These are phyloP conservation scores for Letharia lupina DNA, from an alignment of 495 filamentous ascomycete genomes.

Conservation along the genomic window DNA sequence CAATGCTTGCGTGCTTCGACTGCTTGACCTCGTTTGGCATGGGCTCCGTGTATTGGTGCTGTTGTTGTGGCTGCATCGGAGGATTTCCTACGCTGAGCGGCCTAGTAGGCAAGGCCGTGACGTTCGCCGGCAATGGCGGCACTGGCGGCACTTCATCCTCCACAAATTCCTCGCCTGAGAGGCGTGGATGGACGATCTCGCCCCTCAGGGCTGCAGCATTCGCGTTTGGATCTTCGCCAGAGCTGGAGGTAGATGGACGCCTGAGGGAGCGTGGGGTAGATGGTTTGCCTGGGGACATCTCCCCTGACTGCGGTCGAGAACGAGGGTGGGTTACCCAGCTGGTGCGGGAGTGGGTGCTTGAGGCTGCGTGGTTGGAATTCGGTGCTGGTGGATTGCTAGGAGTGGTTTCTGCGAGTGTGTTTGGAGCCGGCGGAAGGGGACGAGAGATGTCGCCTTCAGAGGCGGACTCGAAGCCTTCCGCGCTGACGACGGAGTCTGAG, in stretches of 20 bases:
- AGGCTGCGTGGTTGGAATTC: conserved; percentile 11
- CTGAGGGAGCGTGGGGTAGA: conserved; percentile 42
- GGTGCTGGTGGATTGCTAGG: conserved; percentile 1
- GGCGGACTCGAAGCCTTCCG: conserved; percentile 24
- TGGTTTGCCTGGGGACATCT: conserved; percentile 14
- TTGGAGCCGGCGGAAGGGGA: conserved; percentile 14
- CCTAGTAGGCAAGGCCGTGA: conserved; percentile 6
- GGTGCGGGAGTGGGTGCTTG: conserved; percentile 20
- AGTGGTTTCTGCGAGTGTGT: conserved; percentile 13
- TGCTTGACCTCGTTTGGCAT: not conserved
- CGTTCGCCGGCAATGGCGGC: conserved; percentile 23
- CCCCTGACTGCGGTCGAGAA: conserved; percentile 19
- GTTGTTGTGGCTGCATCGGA: conserved; percentile 5
- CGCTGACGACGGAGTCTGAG: conserved; percentile 50
- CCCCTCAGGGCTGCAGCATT: conserved; percentile 26
- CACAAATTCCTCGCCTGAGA: conserved; percentile 12
- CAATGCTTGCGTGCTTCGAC: conserved; percentile 7
- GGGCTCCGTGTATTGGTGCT: not conserved
- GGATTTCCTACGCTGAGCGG: conserved; percentile 10
- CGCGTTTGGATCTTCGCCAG: conserved; percentile 25
- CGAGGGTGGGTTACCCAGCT: conserved; percentile 17
- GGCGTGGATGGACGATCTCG: conserved; percentile 21
- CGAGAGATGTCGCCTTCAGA: conserved; percentile 23
- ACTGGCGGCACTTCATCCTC: conserved; percentile 26
- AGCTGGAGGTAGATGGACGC: conserved; percentile 44